phyloP scores from a whole-genome alignment of 208 protist species.

The Herpetomonas tarakana region DNA sequence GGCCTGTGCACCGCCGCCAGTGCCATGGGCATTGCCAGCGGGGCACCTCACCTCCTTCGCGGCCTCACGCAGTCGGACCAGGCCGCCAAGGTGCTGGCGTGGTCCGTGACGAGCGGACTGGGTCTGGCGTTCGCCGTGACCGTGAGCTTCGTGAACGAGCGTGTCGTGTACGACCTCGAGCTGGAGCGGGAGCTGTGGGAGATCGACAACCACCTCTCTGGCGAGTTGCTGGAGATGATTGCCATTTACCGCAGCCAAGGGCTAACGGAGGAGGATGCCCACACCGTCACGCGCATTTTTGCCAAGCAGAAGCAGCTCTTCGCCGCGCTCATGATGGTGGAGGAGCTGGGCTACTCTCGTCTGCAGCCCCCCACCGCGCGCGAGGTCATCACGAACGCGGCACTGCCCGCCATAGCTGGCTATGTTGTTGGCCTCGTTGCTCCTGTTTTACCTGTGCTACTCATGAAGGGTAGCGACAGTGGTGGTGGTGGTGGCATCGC shows the following conservation, averaged over 20 bases:
- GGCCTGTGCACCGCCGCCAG: conserved; percentile 58
- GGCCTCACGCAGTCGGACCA: conserved; percentile 14
- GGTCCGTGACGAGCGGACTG: conserved; percentile 28
- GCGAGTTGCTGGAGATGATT: conserved; percentile 92
- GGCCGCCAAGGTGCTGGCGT: conserved; percentile 29
- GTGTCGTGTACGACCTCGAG: conserved; percentile 82
- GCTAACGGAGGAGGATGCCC: conserved; percentile 81
- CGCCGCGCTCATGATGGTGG: conserved; percentile 94
- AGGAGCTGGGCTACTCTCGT: conserved; percentile 92
- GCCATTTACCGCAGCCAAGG: conserved; percentile 92
- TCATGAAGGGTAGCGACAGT: neutral
- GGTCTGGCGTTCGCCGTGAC: conserved; percentile 48
- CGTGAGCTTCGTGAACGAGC: conserved; percentile 54
- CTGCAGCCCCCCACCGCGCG: conserved; percentile 58
- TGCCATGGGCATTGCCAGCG: conserved; percentile 21
- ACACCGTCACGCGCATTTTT: conserved; percentile 84
- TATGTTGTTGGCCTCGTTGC: conserved; percentile 39
- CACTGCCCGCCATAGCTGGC: conserved; percentile 50
- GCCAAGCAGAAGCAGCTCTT: conserved; percentile 81
- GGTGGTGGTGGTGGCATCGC: neutral
- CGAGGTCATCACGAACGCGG: conserved; percentile 63
- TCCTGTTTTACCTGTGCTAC: conserved; percentile 31
- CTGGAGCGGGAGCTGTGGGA: conserved; percentile 92
- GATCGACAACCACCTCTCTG: conserved; percentile 89
- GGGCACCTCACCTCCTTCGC: conserved; percentile 3